phyloP scores from a whole-genome alignment of 164 flowering plant species.

The Macadamia integrifolia region DNA sequence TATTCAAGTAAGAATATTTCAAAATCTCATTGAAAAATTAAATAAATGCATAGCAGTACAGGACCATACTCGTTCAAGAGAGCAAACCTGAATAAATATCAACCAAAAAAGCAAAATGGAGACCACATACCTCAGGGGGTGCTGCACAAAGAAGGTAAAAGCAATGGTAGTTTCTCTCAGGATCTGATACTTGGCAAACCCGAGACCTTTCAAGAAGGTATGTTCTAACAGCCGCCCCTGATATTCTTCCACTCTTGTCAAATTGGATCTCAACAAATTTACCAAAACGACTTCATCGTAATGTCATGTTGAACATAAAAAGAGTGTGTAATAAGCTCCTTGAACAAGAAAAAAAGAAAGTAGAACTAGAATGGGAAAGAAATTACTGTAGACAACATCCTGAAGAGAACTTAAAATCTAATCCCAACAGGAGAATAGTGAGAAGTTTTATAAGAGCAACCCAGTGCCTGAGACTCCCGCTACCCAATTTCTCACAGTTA shows the following conservation, averaged over 20 bases:
- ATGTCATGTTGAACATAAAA: slow-evolving; percentile 13
- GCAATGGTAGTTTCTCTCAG: slow-evolving; percentile 85
- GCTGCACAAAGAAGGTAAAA: slow-evolving; percentile 84
- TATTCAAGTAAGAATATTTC: background rate
- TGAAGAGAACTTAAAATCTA: background rate
- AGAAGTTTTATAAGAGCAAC: background rate
- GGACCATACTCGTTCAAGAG: background rate
- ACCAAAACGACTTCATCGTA: slow-evolving; percentile 65
- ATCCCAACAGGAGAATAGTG: background rate
- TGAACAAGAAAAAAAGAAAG: slow-evolving; percentile 2
- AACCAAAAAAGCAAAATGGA: background rate
- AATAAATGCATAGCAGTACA: background rate
- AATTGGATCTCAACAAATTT: slow-evolving; percentile 86
- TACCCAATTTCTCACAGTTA: background rate
- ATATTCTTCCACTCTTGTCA: slow-evolving; percentile 73
- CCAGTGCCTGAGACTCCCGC: too few species aligned
- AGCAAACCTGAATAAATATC: background rate
- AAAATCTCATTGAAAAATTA: background rate
- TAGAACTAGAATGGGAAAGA: background rate
- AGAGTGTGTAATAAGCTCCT: slow-evolving; percentile 6
- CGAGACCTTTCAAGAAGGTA: slow-evolving; percentile 81
- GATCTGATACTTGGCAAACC: slow-evolving; percentile 78
- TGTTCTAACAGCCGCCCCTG: slow-evolving; percentile 79
- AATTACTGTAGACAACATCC: background rate
- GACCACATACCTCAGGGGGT: slow-evolving; percentile 61